Conservation (phyloP, 2,329 filamentous ascomycete genomes). For the Cytospora leucostoma region DNA sequence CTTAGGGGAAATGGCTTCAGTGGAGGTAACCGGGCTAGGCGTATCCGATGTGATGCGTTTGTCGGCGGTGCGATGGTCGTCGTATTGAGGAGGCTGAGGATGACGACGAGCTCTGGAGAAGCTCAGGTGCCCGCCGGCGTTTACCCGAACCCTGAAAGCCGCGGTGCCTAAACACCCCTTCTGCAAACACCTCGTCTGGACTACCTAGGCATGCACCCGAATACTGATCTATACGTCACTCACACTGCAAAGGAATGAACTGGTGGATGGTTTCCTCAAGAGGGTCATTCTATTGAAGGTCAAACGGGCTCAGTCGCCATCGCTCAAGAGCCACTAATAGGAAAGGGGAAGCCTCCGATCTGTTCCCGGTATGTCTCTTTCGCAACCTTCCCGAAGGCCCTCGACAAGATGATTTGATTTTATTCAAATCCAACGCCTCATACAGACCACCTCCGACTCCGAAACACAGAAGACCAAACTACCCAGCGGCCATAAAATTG, state of each 20-base stretch:
- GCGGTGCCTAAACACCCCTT: too few relatives aligned
- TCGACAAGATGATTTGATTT: conserved; percentile 12
- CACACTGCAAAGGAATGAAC: neutral
- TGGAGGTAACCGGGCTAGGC: neutral
- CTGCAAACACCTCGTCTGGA: neutral
- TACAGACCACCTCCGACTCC: conserved; percentile 20
- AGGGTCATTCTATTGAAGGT: conserved; percentile 21
- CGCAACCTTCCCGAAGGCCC: conserved; percentile 1
- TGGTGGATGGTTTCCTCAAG: conserved; percentile 7
- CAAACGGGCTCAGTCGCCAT: conserved; percentile 2
- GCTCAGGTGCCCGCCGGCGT: conserved; percentile 19
- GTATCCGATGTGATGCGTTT: neutral
- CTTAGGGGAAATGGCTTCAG: neutral
- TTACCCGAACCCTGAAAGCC: conserved; percentile 22
- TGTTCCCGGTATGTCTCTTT: neutral
- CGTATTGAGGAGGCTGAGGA: conserved; percentile 23
- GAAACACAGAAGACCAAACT: conserved; percentile 18
- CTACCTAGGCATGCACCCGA: neutral
- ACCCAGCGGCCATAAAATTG: conserved; percentile 20
- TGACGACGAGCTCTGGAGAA: conserved; percentile 27
- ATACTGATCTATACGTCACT: neutral
- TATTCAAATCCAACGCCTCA: conserved; percentile 22
- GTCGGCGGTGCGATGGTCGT: conserved; percentile 11
- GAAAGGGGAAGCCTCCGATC: neutral
- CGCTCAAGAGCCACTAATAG: conserved; percentile 14